Evolutionary conservation across 352 stramenopile genomes (phyloP).

Genomic region (Globisporangium nodosum): DNA sequence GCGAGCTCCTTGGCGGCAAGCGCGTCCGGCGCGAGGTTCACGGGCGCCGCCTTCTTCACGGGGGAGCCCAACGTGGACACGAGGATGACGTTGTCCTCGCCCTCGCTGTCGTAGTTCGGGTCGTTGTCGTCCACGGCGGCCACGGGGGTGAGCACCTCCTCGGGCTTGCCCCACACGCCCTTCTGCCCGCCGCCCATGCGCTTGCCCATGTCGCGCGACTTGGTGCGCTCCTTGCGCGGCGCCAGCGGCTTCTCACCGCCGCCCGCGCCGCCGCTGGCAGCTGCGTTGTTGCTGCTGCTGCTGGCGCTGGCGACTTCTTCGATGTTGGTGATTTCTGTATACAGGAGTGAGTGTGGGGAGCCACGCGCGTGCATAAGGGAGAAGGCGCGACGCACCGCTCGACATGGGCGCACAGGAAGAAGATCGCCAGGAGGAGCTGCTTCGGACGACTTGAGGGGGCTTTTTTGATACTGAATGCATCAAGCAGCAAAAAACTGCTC

Average conservation of each 20-base stretch:
- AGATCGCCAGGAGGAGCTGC: neutral
- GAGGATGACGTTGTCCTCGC: conserved; percentile 86
- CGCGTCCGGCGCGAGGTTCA: conserved; percentile 53
- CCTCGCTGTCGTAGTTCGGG: conserved; percentile 92
- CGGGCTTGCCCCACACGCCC: conserved; percentile 72
- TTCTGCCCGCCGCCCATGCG: conserved; percentile 87
- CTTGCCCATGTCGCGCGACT: conserved; percentile 81
- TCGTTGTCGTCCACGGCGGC: conserved; percentile 84
- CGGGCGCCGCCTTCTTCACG: conserved; percentile 31
- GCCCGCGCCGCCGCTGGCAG: conserved; percentile 13
- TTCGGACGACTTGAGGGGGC: neutral
- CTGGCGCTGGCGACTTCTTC: neutral
- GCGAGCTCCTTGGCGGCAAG: conserved; percentile 75
- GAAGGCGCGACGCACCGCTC: neutral
- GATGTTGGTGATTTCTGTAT: conserved; percentile 12
- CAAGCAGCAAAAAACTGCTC: neutral
- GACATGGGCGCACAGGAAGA: neutral
- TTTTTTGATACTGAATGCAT: neutral
- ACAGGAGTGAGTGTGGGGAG: neutral
- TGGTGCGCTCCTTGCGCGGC: conserved; percentile 74
- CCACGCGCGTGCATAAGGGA: neutral
- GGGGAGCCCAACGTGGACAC: conserved; percentile 51
- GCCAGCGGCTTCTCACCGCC: conserved; percentile 49
- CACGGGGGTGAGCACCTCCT: conserved; percentile 62
- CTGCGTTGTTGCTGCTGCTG: conserved; percentile 5